Evolutionary conservation across 78 protist species (phyloP).

Genomic region (Speleostelium caveatum): DNA sequence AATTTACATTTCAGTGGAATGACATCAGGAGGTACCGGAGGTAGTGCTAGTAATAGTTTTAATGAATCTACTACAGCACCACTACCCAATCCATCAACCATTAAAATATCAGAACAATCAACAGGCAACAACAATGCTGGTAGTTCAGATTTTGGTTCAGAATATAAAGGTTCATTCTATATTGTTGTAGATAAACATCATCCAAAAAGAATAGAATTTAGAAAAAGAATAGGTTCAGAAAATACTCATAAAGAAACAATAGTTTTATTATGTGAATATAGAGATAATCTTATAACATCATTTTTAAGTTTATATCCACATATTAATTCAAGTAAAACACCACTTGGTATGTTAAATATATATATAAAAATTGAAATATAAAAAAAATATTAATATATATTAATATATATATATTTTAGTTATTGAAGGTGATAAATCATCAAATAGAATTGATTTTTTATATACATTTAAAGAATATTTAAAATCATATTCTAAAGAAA

Average conservation of each 20-base stretch:
- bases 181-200: slow-evolving; percentile 60
- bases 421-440: slow-evolving; percentile 8
- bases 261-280: slow-evolving; percentile 40
- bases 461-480: slow-evolving; percentile 28
- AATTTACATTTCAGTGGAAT: not conserved
- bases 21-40: too few species aligned
- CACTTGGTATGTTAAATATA: too few species aligned
- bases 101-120: not conserved
- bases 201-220: slow-evolving; percentile 63
- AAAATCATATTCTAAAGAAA: not conserved
- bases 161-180: slow-evolving; percentile 58
- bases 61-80: too few species aligned
- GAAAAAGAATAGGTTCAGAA: slow-evolving; percentile 2
- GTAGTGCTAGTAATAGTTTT: not conserved
- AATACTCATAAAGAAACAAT: not conserved
- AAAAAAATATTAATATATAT: too few species aligned
- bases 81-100: not conserved
- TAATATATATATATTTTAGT: too few species aligned
- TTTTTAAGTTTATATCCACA: slow-evolving; percentile 35
- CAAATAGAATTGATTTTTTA: slow-evolving; percentile 28
- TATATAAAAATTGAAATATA: too few species aligned
- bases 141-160: slow-evolving; percentile 31
- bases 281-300: slow-evolving; percentile 57
- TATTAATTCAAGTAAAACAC: not conserved
- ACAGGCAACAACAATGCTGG: not conserved